These are phyloP conservation scores for Neolentinus lepideus DNA, from an alignment of 1,284 basidiomycete species.

Conservation along the genomic window DNA sequence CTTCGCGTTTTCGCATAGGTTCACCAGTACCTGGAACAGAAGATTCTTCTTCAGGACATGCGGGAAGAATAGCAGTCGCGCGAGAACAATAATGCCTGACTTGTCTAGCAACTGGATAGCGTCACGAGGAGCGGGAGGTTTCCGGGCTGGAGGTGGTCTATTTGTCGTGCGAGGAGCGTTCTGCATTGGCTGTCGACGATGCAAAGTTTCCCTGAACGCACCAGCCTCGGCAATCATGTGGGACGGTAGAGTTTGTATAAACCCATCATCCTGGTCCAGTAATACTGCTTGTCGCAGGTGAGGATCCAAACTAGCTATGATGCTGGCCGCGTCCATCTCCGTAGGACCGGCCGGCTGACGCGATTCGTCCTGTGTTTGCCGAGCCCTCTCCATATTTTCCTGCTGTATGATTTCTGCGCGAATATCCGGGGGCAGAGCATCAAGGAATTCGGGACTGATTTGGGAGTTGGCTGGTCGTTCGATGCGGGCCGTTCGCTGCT, in stretches of 20 bases:
- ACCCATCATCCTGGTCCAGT: constrained; percentile 79
- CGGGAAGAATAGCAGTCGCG: constrained; percentile 95
- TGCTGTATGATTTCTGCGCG: constrained; percentile 96
- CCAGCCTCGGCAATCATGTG: constrained; percentile 82
- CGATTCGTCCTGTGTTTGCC: constrained; percentile 41
- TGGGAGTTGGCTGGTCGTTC: constrained; percentile 75
- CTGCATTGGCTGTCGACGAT: constrained; percentile 26
- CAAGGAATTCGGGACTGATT: constrained; percentile 93
- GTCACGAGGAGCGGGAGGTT: constrained; percentile 60
- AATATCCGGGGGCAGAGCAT: constrained; percentile 93
- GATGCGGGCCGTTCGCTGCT: constrained; percentile 72
- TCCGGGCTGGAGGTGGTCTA: constrained; percentile 33
- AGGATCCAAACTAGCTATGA: constrained; percentile 84
- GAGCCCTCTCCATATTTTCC: constrained; percentile 77
- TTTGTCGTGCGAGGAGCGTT: constrained; percentile 10
- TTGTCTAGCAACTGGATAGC: constrained; percentile 95
- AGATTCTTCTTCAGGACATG: constrained; percentile 83
- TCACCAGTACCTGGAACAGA: constrained; percentile 87
- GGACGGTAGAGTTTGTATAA: constrained; percentile 73
- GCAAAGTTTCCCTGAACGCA: constrained; percentile 47
- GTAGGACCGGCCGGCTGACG: constrained; percentile 34
- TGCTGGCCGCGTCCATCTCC: constrained; percentile 81
- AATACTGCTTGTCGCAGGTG: constrained; percentile 82
- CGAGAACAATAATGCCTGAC: constrained; percentile 81
- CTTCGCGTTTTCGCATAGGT: constrained; percentile 92